Percentiles rank a stretch among this genome's conserved stretches.
Conservation (phyloP, 495 filamentous ascomycete genomes). For the Aspergillus carlsbadensis region DNA sequence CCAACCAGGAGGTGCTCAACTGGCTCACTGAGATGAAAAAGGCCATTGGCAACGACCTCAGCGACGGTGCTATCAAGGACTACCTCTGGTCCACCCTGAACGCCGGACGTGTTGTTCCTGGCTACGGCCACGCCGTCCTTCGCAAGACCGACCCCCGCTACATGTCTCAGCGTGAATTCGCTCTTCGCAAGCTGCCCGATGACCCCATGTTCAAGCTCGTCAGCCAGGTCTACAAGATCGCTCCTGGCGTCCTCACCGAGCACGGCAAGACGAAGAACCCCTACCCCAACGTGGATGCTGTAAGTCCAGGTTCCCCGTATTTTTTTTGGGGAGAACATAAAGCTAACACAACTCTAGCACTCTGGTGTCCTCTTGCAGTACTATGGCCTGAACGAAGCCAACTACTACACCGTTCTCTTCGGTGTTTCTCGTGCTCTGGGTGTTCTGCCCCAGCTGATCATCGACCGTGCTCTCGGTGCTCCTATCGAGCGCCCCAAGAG, state of each 20-base stretch:
- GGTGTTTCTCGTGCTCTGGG: slow-evolving; percentile 97
- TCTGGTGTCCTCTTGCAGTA: slow-evolving; percentile 98
- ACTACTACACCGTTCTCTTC: slow-evolving; percentile 99
- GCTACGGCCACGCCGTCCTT: slow-evolving; percentile 97
- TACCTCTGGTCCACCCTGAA: slow-evolving; percentile 99
- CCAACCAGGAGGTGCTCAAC: slow-evolving; percentile 98
- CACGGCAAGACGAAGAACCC: slow-evolving; percentile 99
- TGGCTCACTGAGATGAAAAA: slow-evolving; percentile 99
- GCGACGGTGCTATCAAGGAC: slow-evolving; percentile 91
- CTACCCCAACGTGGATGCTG: slow-evolving; percentile 69
- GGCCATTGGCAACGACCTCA: slow-evolving; percentile 86
- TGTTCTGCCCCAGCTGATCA: slow-evolving; percentile 98
- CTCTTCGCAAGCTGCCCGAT: slow-evolving; percentile 84
- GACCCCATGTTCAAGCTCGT: slow-evolving; percentile 99
- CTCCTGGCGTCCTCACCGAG: slow-evolving; percentile 94
- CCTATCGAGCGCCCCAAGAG: slow-evolving; percentile 80
- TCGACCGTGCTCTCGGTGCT: slow-evolving; percentile 91
- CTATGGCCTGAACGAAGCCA: slow-evolving; percentile 97
- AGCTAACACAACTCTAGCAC: slow-evolving; percentile 53
- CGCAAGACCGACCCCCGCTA: slow-evolving; percentile 99
- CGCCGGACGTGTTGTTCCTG: slow-evolving; percentile 90
- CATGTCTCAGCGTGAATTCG: slow-evolving; percentile 94
- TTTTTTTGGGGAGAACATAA: neutral
- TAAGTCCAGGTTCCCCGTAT: slow-evolving; percentile 36
- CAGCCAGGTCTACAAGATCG: slow-evolving; percentile 99